A percentile compares a stretch with the other conserved stretches of the same genome.
Evolutionary conservation across 2,329 filamentous ascomycete species (phyloP).

Genomic region (Arthroderma sp.): DNA sequence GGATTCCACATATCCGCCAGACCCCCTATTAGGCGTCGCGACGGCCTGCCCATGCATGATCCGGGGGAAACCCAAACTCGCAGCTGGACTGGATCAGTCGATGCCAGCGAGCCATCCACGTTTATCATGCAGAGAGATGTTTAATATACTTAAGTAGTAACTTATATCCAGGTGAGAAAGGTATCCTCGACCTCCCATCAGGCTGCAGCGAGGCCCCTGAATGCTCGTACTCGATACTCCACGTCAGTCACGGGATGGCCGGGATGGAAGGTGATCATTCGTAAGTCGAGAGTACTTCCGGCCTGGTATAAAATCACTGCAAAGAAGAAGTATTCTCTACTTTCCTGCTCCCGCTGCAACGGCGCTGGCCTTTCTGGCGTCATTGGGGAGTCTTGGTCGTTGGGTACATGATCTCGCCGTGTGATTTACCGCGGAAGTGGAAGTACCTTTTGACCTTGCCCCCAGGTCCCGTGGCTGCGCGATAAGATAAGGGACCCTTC

Average conservation of each 20-base stretch:
- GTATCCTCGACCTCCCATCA: neutral
- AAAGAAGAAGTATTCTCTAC: too few species aligned
- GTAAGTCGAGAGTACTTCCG: neutral
- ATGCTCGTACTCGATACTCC: neutral
- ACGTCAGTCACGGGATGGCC: too few species aligned
- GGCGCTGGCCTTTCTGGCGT: neutral
- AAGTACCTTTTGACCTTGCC: neutral
- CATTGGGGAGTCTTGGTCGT: neutral
- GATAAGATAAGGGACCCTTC: slow-evolving; percentile 3
- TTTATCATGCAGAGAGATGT: neutral
- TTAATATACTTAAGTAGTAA: too few species aligned
- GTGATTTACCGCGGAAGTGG: neutral
- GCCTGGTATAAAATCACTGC: too few species aligned
- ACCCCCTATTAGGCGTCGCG: neutral
- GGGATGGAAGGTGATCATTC: neutral
- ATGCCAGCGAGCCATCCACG: slow-evolving; percentile 1
- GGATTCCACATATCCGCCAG: neutral
- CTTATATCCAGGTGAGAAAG: neutral
- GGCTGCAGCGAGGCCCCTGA: neutral
- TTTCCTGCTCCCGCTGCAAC: too few species aligned
- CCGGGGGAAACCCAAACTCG: neutral
- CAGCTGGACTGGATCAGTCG: neutral
- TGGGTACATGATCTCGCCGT: slow-evolving; percentile 2
- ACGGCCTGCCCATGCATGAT: neutral
- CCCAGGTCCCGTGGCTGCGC: neutral